Conservation (phyloP, 306 rosid species). For the Carpinus fangiana region DNA sequence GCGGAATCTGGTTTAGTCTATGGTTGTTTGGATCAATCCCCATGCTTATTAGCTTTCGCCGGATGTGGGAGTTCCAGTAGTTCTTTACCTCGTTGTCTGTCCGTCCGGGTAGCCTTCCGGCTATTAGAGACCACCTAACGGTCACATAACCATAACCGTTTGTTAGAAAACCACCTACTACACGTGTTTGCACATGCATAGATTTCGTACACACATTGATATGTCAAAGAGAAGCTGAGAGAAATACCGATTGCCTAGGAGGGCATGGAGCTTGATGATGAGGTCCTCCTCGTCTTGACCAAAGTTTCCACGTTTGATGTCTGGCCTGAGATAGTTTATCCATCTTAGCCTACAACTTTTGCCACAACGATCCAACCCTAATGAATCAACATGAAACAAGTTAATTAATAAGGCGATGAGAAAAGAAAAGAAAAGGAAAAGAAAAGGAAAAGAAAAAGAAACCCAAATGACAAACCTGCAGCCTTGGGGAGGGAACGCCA, state of each 20-base stretch:
- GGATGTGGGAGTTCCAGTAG: slow-evolving; percentile 64
- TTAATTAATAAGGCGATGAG: neutral
- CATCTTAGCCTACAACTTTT: slow-evolving; percentile 83
- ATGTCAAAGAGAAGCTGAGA: neutral
- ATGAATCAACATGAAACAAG: neutral
- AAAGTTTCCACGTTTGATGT: slow-evolving; percentile 69
- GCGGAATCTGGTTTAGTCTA: slow-evolving; percentile 34
- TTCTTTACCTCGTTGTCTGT: slow-evolving; percentile 69
- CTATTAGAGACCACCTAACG: slow-evolving; percentile 67
- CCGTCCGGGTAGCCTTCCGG: slow-evolving; percentile 67
- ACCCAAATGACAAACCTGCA: slow-evolving; percentile 45
- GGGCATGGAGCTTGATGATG: slow-evolving; percentile 74
- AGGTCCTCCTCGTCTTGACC: slow-evolving; percentile 80
- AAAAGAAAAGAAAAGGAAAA: neutral
- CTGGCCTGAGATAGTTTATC: slow-evolving; percentile 69
- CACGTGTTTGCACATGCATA: neutral
- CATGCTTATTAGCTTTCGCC: slow-evolving; percentile 49
- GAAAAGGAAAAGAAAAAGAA: no score
- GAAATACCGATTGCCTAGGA: slow-evolving; percentile 69
- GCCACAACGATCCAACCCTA: slow-evolving; percentile 72
- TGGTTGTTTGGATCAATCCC: slow-evolving; percentile 66
- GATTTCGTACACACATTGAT: neutral
- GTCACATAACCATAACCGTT: neutral
- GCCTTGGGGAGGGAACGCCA: slow-evolving; percentile 75
- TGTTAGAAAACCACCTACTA: neutral